These are phyloP conservation scores for Acanthamoeba pearcei DNA, from an alignment of 208 protist species.

Conservation along the genomic window DNA sequence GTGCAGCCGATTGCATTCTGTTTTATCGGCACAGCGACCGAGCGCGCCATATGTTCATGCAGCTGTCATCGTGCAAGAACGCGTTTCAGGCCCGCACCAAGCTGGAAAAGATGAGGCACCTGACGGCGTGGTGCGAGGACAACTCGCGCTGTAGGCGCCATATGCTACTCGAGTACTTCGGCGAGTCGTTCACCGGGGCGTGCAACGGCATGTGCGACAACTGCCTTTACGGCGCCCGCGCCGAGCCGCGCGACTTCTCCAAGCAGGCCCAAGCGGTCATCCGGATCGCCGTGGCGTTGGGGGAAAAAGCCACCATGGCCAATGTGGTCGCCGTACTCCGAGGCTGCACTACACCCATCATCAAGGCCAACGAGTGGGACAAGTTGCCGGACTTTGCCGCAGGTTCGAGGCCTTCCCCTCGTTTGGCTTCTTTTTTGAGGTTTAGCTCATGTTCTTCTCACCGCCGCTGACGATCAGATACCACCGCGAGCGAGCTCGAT, in stretches of 20 bases:
- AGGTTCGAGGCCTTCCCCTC: neutral
- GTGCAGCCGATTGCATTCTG: neutral
- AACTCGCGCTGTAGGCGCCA: neutral
- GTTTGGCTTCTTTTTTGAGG: no score
- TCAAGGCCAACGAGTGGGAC: neutral
- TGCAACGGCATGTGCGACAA: conserved; percentile 61
- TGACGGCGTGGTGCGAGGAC: conserved; percentile 5
- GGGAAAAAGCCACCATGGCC: conserved; percentile 10
- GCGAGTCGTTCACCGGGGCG: neutral
- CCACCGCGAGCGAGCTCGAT: neutral
- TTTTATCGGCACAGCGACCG: conserved; percentile 4
- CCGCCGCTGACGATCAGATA: neutral
- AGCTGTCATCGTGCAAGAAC: conserved; percentile 23
- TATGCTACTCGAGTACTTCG: conserved; percentile 19
- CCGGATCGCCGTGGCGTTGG: neutral
- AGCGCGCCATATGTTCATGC: neutral
- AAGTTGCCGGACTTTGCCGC: neutral
- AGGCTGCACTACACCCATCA: neutral
- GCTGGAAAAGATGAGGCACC: neutral
- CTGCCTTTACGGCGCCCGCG: neutral
- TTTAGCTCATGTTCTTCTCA: no score
- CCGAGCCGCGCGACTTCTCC: neutral
- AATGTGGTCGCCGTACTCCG: neutral
- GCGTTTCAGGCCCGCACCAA: neutral
- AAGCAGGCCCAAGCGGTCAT: neutral